Evolutionary conservation across 306 rosid species (phyloP), one percentile per base, ranked within the genome.

Genomic region (Cercis canadensis): DNA sequence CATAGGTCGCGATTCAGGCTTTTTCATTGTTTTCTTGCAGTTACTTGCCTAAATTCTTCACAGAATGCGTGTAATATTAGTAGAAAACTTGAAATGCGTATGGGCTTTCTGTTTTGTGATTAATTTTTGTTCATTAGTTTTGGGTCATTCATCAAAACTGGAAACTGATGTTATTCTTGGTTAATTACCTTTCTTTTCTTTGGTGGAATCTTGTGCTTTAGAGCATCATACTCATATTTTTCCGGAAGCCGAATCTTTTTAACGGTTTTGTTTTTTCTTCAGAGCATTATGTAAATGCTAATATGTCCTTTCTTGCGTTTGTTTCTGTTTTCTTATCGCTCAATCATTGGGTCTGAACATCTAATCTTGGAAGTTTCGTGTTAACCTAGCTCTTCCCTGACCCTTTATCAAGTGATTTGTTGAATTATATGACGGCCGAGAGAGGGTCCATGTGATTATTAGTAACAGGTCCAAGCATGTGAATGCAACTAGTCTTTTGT

Each of bases 81-180:
- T 46, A 59, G 47, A 66, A 76, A 66, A 66, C 72, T 40, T 16
- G 57, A 24, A 24, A 24, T 24, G 2, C 29, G 29, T 62, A 24
- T 24, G 43, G 63, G 10, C 46, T 16, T 41, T 37, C 19, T 44
- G 61, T 15, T 46, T 3, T 21, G 16, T 31, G 31, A 56, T 59
- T 4, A 37, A 39, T 57, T 63, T 67, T 61, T 17, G 62, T 73
- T 57, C 47, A 6, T 67, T 71, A 58, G 78, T 65, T 58, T 70
- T 47, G 67, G 52, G 64, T 66, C 65, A 49, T 78, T 66, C 65
- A 18, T 61, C 52, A 34, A 75, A 29, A 60, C 74, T 71, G 53
- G 58, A 44, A 75, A 55, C n/a, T n/a, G n/a, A n/a, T n/a, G n/a
- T n/a, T n/a, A n/a, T n/a, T 72, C 36, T 62, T 43, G 43, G 65